These are phyloP conservation scores for Saprolegnia diclina DNA, from an alignment of 352 stramenopile species.

Conservation along the genomic window DNA sequence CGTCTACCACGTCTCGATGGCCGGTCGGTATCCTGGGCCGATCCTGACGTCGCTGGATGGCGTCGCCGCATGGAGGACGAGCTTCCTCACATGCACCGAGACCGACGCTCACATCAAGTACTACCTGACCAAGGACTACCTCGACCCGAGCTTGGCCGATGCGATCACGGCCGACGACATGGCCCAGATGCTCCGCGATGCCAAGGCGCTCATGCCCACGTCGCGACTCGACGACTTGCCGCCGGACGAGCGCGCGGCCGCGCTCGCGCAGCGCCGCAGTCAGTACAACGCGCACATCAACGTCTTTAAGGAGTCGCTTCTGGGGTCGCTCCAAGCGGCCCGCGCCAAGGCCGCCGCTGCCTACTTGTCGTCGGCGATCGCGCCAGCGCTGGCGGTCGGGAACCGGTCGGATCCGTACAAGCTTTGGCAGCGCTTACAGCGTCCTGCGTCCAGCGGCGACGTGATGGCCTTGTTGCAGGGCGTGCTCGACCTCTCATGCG, in stretches of 20 bases:
- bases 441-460: background rate
- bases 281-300: background rate
- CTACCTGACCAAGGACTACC: background rate
- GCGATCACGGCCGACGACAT: background rate
- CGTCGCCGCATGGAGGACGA: background rate
- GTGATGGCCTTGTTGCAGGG: background rate
- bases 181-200: background rate
- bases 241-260: background rate
- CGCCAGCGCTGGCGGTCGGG: background rate
- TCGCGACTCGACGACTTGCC: background rate
- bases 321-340: background rate
- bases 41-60: background rate
- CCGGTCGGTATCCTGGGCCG: background rate
- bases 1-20: no score
- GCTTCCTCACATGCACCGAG: background rate
- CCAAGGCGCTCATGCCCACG: background rate
- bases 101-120: background rate
- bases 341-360: no score
- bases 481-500: background rate
- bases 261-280: background rate
- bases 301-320: background rate
- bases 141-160: background rate
- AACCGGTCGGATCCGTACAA: background rate
- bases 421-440: background rate
- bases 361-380: background rate